These are phyloP conservation scores for Globisporangium spinosum DNA, from an alignment of 352 stramenopile genomes.

Conservation along the genomic window DNA sequence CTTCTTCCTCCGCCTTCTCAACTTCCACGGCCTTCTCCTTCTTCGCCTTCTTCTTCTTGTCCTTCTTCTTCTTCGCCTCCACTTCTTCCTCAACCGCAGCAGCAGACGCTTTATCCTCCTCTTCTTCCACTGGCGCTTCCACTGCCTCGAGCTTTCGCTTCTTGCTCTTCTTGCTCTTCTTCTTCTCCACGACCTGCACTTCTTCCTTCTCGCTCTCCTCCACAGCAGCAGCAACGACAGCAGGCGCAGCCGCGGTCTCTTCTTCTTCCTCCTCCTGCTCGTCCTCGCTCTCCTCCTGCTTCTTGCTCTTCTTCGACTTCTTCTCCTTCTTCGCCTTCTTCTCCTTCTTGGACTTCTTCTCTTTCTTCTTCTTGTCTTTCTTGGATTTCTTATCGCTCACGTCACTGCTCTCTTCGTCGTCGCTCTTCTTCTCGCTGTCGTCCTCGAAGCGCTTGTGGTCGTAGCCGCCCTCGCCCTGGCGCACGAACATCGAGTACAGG, in stretches of 20 bases:
- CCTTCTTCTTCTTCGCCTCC: constrained; percentile 23
- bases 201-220: constrained; percentile 29
- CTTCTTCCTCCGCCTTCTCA: constrained; percentile 17
- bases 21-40: constrained; percentile 15
- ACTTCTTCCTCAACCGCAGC: constrained; percentile 18
- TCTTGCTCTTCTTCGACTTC: constrained; percentile 34
- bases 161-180: constrained; percentile 25
- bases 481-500: constrained; percentile 85
- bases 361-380: constrained; percentile 25
- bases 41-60: constrained; percentile 32
- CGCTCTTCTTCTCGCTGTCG: constrained; percentile 23
- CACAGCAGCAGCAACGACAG: background rate
- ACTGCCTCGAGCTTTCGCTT: constrained; percentile 19
- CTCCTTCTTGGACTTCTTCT: constrained; percentile 20
- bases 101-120: constrained; percentile 7
- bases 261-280: constrained; percentile 22
- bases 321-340: constrained; percentile 17
- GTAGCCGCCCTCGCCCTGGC: constrained; percentile 68
- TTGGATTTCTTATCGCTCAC: constrained; percentile 33
- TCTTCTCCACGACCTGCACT: constrained; percentile 16
- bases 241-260: background rate
- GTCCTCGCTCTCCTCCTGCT: constrained; percentile 23
- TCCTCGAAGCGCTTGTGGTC: constrained; percentile 74
- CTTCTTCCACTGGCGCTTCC: constrained; percentile 9
- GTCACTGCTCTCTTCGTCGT: constrained; percentile 30